Percentiles rank a stretch among this genome's conserved stretches.
Evolutionary conservation across 2,329 filamentous ascomycete genomes (phyloP).

Genomic region (Alternaria panax): DNA sequence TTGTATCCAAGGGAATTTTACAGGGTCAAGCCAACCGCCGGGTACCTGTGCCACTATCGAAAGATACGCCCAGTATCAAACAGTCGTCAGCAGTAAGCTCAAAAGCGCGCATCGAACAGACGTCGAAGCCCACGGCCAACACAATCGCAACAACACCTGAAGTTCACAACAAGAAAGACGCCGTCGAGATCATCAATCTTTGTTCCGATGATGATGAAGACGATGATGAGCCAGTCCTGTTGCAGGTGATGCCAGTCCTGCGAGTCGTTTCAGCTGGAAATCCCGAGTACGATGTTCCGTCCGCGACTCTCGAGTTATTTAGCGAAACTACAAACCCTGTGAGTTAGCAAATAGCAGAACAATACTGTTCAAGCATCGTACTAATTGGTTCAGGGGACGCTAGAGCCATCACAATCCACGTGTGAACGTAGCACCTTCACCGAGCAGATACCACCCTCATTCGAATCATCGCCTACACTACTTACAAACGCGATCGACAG

Average conservation of each 20-base stretch:
- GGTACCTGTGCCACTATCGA: background rate
- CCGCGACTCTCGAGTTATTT: background rate
- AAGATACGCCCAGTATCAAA: background rate
- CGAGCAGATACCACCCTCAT: background rate
- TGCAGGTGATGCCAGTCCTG: background rate
- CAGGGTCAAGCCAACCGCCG: background rate
- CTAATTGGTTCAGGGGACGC: background rate
- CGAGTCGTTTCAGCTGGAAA: background rate
- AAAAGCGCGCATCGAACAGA: background rate
- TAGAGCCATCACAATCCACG: background rate
- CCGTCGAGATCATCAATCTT: constrained; percentile 11
- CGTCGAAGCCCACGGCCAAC: background rate
- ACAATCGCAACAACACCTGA: background rate
- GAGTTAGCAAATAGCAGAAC: background rate
- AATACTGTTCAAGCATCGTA: accelerated
- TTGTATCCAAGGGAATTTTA: background rate
- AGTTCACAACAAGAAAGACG: background rate
- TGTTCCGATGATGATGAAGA: constrained; percentile 18
- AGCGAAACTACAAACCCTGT: background rate
- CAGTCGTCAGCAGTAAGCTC: background rate
- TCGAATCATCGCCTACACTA: background rate
- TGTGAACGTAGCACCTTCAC: background rate
- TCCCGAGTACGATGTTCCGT: background rate
- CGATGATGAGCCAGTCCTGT: constrained; percentile 1
- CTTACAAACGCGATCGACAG: too few species aligned